Percentiles rank a stretch among this genome's conserved stretches.
Evolutionary conservation across 345 rosid genomes (phyloP).

Genomic region (Tarenaya hassleriana): DNA sequence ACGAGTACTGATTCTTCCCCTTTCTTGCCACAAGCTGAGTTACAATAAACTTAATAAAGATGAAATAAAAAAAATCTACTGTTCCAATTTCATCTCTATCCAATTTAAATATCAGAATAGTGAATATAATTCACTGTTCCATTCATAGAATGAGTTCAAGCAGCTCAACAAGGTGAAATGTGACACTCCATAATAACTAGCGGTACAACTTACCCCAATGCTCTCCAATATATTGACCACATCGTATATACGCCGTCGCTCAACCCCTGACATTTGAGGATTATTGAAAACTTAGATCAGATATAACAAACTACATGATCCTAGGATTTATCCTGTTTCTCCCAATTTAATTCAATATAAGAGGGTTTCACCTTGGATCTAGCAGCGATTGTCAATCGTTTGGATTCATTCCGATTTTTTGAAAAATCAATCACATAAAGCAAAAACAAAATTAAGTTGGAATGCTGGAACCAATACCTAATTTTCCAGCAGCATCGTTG

Average conservation of each 20-base stretch:
- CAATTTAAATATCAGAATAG: no score
- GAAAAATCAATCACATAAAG: neutral
- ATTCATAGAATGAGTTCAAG: no score
- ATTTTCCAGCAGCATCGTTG: slow-evolving; percentile 59
- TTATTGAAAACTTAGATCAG: no score
- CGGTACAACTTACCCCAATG: slow-evolving; percentile 46
- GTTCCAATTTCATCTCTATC: no score
- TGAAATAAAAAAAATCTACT: no score
- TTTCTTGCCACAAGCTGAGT: slow-evolving; percentile 62
- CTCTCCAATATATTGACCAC: slow-evolving; percentile 80
- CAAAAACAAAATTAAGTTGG: neutral
- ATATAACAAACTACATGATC: no score
- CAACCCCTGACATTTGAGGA: slow-evolving; percentile 44
- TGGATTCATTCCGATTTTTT: neutral
- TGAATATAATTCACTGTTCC: no score
- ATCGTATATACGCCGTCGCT: slow-evolving; percentile 71
- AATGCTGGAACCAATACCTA: slow-evolving; percentile 33
- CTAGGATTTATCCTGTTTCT: no score
- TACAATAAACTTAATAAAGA: slow-evolving; percentile 10
- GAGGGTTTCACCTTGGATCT: neutral
- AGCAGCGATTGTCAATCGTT: neutral
- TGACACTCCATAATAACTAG: neutral
- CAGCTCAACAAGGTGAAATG: slow-evolving; percentile 3
- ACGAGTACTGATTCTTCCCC: slow-evolving; percentile 66
- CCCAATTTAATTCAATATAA: no score